Conservation (phyloP, 495 filamentous ascomycete genomes). For the Chlorociboria aeruginascens region DNA sequence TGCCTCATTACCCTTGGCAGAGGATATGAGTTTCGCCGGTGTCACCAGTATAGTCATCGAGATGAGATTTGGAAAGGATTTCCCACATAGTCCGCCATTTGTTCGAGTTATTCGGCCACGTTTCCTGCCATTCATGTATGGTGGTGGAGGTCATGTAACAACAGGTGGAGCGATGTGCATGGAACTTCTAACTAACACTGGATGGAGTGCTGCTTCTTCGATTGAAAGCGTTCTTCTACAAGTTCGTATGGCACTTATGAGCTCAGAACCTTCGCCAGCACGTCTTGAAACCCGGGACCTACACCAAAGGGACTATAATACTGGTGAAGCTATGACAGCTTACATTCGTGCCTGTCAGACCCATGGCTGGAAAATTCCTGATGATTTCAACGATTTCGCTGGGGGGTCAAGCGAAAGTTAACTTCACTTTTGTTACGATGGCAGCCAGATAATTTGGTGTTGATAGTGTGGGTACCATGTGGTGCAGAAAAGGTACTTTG, state of each 20-base stretch:
- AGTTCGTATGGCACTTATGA: constrained; percentile 66
- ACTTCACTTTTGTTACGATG: too few relatives aligned
- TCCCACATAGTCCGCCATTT: constrained; percentile 73
- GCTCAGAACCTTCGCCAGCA: constrained; percentile 57
- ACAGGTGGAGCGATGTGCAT: constrained; percentile 83
- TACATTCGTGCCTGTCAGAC: constrained; percentile 50
- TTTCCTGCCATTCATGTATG: constrained; percentile 55
- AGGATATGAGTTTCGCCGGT: constrained; percentile 54
- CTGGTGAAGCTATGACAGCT: constrained; percentile 61
- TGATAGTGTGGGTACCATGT: neutral
- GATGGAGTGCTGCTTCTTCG: constrained; percentile 62
- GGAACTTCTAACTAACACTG: constrained; percentile 76
- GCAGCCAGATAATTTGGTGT: neutral
- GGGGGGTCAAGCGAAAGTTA: neutral
- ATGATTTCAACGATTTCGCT: constrained; percentile 15
- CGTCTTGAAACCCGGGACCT: constrained; percentile 35
- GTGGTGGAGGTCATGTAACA: constrained; percentile 85
- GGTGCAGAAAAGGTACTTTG: neutral
- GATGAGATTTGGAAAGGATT: constrained; percentile 62
- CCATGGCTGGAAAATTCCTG: constrained; percentile 55
- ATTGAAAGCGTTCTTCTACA: constrained; percentile 78
- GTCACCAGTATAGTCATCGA: constrained; percentile 66
- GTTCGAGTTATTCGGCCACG: constrained; percentile 74
- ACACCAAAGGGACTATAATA: constrained; percentile 40
- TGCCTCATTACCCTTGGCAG: constrained; percentile 49